Evolutionary conservation across 805 yeast species (phyloP), one percentile per base, ranked within the genome.

Genomic region (Lachancea thermotolerans): DNA sequence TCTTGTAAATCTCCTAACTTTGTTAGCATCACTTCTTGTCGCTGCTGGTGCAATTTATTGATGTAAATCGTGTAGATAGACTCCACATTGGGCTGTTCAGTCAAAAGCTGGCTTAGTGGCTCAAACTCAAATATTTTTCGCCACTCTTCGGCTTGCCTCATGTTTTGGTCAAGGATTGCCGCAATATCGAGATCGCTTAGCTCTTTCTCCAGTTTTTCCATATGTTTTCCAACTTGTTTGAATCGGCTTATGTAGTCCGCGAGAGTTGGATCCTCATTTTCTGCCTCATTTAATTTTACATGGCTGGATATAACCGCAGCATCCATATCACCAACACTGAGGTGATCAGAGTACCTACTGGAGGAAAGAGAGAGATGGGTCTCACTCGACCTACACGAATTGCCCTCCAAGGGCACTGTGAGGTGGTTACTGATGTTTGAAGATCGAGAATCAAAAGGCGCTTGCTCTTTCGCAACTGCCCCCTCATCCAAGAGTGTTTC

Each of bases 1-100:
- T 48, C 49, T 36, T 62, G 57, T 10, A 67, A 44, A 10, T 61
- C 61, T 3, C 49, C 42, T 1, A 58, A 44, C 16, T 62, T 51
- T 35, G 65, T 39, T 8, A 58, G 48, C 12, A 67, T 62, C 3
- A 59, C 50, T 12, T 48, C 45, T 35, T 65, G 67, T 34, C 60
- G 56, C 32, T 59, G 65, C 12, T 48, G 52, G 6, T 46, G 36
- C 2, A 65, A 33, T 40, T 58, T 60, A 16, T 60, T 58, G 1
- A 53, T 31, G 46, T 66, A 65, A 6, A 58, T 52, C 1, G 53
- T 51, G 40, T 60, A 59, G 5, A 61, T 59, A 2, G 69, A 58
- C 16, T 53, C 48, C 38, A 59, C 53, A 34, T 55, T 58, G 10
- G 57, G 56, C 5, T 38, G 25, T 7, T 43, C 42, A 1, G 28